A percentile compares a stretch with the other conserved stretches of the same genome.
Conservation (phyloP, 257 asterid genomes). For the Solanum lycopersicoides region DNA sequence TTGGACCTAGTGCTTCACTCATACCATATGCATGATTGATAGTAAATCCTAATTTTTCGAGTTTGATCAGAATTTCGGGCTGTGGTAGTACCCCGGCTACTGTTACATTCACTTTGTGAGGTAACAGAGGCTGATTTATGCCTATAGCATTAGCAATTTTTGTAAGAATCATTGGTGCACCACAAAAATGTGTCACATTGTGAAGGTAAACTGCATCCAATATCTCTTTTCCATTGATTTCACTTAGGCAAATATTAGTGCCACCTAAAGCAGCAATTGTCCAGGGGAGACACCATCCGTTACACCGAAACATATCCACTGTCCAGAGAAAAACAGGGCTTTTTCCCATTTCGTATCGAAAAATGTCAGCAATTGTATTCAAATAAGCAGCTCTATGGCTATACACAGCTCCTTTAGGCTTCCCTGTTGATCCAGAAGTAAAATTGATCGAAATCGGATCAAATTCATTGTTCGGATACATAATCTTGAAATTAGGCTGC, state of each 20-base stretch:
- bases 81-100: conserved; percentile 56
- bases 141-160: conserved; percentile 27
- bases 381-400: conserved; percentile 71
- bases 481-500: conserved; percentile 16
- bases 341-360: conserved; percentile 26
- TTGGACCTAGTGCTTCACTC: conserved; percentile 68
- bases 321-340: conserved; percentile 55
- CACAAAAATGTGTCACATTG: conserved; percentile 55
- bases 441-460: conserved; percentile 60
- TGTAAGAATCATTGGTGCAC: conserved; percentile 39
- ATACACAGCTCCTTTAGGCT: conserved; percentile 69
- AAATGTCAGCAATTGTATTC: conserved; percentile 33
- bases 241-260: conserved; percentile 41
- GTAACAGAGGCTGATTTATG: conserved; percentile 6
- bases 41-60: conserved; percentile 38
- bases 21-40: conserved; percentile 43
- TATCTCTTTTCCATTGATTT: conserved; percentile 26
- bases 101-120: conserved; percentile 27
- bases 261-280: conserved; percentile 73
- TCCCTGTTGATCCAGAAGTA: conserved; percentile 77
- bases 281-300: conserved; percentile 82
- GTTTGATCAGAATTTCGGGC: conserved; percentile 14
- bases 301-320: conserved; percentile 74
- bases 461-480: conserved; percentile 48
- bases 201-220: conserved; percentile 22